Evolutionary conservation across 768 basidiomycete species (phyloP), one percentile per base, ranked within the genome.

Genomic region (Lyophyllum decastes): DNA sequence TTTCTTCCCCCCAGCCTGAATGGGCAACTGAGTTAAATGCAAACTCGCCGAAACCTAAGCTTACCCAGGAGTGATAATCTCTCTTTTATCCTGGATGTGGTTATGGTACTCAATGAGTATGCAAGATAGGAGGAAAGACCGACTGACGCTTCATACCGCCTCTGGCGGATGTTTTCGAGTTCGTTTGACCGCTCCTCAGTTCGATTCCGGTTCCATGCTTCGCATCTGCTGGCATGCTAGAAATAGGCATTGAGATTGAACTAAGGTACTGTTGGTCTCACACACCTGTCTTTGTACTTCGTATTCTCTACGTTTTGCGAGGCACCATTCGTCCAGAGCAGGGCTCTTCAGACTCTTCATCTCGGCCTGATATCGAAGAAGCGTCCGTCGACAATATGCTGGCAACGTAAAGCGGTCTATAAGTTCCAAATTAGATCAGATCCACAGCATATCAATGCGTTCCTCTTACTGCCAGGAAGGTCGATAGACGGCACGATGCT

Each of bases 1-100:
- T 52, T 34, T 65, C 66, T 34, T 58, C 57, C 9, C 52, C 53
- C 64, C 61, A 65, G 33, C 62, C 64, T 67, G 27, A 0, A 25
- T 48, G 26, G n/a, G 19, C 0, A 19, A 19, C 11, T 16, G 41
- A 27, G 25, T 34, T 21, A 41, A 46, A 34, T 21, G 7, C 6
- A 43, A 49, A 22, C 9, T 30, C 21, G 17, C 26, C 25, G 43
- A 30, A n/a, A 16, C 2, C 2, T 38, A 24, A n/a, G 21, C 54
- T 14, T 49, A 61, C 56, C 59, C 19, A 58, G 50, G 1, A 47
- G 19, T n/a, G 48, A 35, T 30, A 64, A 34, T 40, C 40, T 59
- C 24, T 41, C 44, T 40, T 62, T 59, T 8, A 64, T 59, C 12
- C 56, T 59, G 49, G 33, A 48, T 25, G 4, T 45, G 38, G 6